Conservation (phyloP, 768 basidiomycete species). For the Xerocomus brunneocitrinus region DNA sequence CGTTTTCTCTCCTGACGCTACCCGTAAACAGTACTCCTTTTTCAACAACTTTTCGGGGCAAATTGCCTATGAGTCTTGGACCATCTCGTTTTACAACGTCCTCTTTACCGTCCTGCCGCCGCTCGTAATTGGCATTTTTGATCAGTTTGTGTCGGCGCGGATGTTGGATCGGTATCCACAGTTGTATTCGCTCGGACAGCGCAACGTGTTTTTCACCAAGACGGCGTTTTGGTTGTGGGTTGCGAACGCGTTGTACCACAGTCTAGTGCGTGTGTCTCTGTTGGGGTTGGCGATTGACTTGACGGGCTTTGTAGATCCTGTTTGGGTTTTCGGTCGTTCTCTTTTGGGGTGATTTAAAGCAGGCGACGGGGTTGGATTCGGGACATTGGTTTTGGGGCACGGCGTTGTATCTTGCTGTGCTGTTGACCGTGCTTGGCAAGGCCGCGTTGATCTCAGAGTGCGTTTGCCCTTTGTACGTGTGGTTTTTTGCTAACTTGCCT, state of each 20-base stretch:
- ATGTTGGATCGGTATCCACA: slow-evolving; percentile 97
- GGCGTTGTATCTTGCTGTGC: slow-evolving; percentile 87
- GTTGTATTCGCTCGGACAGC: slow-evolving; percentile 89
- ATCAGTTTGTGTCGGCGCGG: slow-evolving; percentile 96
- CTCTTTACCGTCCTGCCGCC: slow-evolving; percentile 95
- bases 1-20: not conserved
- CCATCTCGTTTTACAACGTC: slow-evolving; percentile 94
- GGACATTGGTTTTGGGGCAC: slow-evolving; percentile 99
- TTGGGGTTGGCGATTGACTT: not conserved
- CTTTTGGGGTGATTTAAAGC: slow-evolving; percentile 91
- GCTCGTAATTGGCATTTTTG: slow-evolving; percentile 95
- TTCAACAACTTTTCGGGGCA: slow-evolving; percentile 99
- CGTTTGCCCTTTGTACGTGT: slow-evolving; percentile 27
- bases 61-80: slow-evolving; percentile 98
- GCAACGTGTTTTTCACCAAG: slow-evolving; percentile 89
- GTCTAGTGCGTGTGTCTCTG: slow-evolving; percentile 51
- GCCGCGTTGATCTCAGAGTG: slow-evolving; percentile 97
- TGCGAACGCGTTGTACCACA: slow-evolving; percentile 85
- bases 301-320: slow-evolving; percentile 52
- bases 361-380: slow-evolving; percentile 72
- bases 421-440: slow-evolving; percentile 94
- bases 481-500: not conserved
- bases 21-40: slow-evolving; percentile 77
- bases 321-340: slow-evolving; percentile 85
- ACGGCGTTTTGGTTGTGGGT: slow-evolving; percentile 93